Conservation (phyloP, 2,329 filamentous ascomycete genomes). For the Aspergillus candidus region DNA sequence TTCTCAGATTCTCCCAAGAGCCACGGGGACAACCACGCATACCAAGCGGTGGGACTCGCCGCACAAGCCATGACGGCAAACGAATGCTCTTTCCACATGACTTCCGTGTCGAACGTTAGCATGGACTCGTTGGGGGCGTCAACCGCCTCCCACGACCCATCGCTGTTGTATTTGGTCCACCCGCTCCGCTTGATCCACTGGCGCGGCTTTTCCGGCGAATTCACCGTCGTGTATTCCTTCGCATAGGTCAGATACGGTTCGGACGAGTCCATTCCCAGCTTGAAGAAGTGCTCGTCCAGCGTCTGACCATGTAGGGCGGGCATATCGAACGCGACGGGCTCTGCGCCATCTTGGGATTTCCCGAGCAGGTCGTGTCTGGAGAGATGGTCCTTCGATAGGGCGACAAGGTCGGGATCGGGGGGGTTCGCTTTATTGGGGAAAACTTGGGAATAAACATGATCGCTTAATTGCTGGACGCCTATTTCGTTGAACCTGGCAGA, state of each 20-base stretch:
- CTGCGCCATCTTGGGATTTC: slow-evolving; percentile 72
- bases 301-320: slow-evolving; percentile 71
- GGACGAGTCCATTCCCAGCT: slow-evolving; percentile 75
- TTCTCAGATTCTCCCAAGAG: slow-evolving; percentile 73
- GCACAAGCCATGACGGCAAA: slow-evolving; percentile 98
- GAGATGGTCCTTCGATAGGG: slow-evolving; percentile 76
- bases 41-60: slow-evolving; percentile 84
- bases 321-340: slow-evolving; percentile 79
- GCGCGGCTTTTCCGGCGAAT: slow-evolving; percentile 55
- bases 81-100: slow-evolving; percentile 87
- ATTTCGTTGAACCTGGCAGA: slow-evolving; percentile 81
- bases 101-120: slow-evolving; percentile 92
- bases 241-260: slow-evolving; percentile 75
- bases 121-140: slow-evolving; percentile 72
- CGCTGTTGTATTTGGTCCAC: slow-evolving; percentile 85
- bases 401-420: slow-evolving; percentile 65
- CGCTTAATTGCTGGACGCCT: slow-evolving; percentile 87
- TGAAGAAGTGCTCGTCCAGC: slow-evolving; percentile 91
- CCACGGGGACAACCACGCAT: slow-evolving; percentile 96
- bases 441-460: slow-evolving; percentile 73
- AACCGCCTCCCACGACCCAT: slow-evolving; percentile 67
- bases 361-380: slow-evolving; percentile 78
- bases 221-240: slow-evolving; percentile 63
- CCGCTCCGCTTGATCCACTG: slow-evolving; percentile 76
- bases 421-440: slow-evolving; percentile 55